Base-by-base conservation (phyloP, 805 yeast genomes). In the Lipomyces mesembrius region DNA sequence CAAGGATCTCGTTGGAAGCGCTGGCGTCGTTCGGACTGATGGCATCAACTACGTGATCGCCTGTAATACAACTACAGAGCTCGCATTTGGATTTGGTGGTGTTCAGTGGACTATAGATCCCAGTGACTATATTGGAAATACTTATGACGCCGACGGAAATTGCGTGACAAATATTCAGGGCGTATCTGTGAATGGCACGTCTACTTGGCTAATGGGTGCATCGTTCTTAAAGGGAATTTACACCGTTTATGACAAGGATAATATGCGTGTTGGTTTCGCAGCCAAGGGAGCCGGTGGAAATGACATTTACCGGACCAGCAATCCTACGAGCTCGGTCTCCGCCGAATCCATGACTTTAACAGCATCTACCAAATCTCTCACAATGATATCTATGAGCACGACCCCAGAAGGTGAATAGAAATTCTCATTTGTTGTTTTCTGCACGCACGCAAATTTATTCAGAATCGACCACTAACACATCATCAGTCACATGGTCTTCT, bases 141-240 rank as follows among this genome's bases (percentile, higher is more conserved):
- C 79, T 22, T 85, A 86, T 73, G 60, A 81, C 1, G 64, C 72
- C 3, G 76, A 82, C 0, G 87, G 88, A 0, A 81, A 83, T 73
- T 88, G 92, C 79, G 86, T 87, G 12, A 84, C 89, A 6, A 87
- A 86, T 72, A 81, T 87, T 65, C 90, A 86, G 77, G 91, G 90
- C 9, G 73, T 83, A n/a, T 77, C 78, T 34, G 72, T 78, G 14
- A 74, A 75, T 43, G 72, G 75, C 17, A 76, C 79, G 61, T 78
- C 78, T 20, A 75, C 82, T 0, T 88, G 91, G 91, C 83, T 88
- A 62, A 76, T 88, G 52, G 92, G 92, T 4, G 87, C 85, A n/a
- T 80, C 85, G 2, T 87, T 88, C 73, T 75, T 88, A 71, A 82
- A 83, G 65, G 79, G 80, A 39, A 86, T 82, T 63, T 87, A 86